Conservation (phyloP, 2,329 filamentous ascomycete species). For the Gaeumannomyces tritici region DNA sequence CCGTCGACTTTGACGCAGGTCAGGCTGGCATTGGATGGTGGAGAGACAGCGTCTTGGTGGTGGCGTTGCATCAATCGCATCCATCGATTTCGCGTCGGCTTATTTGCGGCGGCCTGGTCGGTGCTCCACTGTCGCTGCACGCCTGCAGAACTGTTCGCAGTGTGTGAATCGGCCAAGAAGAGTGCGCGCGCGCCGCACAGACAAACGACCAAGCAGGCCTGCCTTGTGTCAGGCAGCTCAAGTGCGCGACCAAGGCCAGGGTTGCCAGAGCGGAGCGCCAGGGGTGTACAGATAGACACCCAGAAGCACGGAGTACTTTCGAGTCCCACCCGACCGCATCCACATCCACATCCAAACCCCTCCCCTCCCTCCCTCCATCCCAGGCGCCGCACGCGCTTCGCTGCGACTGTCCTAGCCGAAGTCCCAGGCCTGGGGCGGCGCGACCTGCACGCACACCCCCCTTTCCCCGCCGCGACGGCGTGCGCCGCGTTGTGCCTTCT, state of each 20-base stretch:
- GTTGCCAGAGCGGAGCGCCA: background rate
- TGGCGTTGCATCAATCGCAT: background rate
- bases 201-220: background rate
- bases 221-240: background rate
- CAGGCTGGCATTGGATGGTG: background rate
- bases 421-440: background rate
- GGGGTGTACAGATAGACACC: background rate
- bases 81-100: background rate
- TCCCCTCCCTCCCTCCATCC: background rate
- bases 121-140: background rate
- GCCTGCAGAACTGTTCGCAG: conserved; percentile 3
- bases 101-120: background rate
- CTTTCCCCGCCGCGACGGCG: background rate
- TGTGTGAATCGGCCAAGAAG: background rate
- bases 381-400: background rate
- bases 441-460: background rate
- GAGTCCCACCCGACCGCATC: background rate
- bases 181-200: background rate
- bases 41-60: background rate
- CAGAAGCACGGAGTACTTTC: background rate
- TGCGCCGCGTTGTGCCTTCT: background rate
- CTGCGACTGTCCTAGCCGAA: background rate
- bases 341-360: background rate
- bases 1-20: background rate
- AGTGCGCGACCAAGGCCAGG: background rate